Base-by-base conservation (phyloP, 75 land plant genomes). In the Cunninghamia lanceolata region DNA sequence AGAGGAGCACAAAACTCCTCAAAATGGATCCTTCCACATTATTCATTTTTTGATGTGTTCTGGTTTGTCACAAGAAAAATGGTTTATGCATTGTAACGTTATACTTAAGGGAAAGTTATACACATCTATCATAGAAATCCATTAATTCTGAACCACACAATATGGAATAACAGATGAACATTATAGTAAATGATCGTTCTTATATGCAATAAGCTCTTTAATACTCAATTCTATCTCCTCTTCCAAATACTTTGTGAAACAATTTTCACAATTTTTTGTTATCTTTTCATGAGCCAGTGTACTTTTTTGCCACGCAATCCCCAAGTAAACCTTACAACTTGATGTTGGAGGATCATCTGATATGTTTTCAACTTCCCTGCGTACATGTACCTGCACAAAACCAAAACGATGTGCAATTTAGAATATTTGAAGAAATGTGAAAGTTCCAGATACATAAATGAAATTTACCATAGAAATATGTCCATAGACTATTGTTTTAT, bases 281-380 rank as follows among this genome's bases (percentile, higher is more conserved):
- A 91, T 91, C 80, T 85, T 85, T 52, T 71, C 85, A 74, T 89
- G 88, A 45, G 89, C 86, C 25, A 77, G 34, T 4, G 92, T 89
- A 47, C 90, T 88, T 66, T 91, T 91, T 47, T 91, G 92, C 92
- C 92, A 91, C 4, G 91, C 88, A 74, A 89, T 83, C 43, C 91
- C 92, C 53, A 89, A 66, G 46, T 53, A 87, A 34, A 90, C 87
- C n/a, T 89, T 89, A 78, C 88, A 90, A 16, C 32, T 30, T 84
- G 85, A 87, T 28, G 19, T 35, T 63, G 89, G 79, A 15, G 92
- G 91, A 35, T 91, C 35, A 3, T 50, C 43, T 25, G 91, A 85
- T 19, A 85, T 15, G 25, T 87, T 86, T 83, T 85, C 83, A 21
- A 91, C 46, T 82, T 89, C 91, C 32, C 50, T 85, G 87, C 88